These are phyloP conservation scores for Breviolum minutum DNA, from an alignment of 73 alveolate genomes.

Conservation along the genomic window DNA sequence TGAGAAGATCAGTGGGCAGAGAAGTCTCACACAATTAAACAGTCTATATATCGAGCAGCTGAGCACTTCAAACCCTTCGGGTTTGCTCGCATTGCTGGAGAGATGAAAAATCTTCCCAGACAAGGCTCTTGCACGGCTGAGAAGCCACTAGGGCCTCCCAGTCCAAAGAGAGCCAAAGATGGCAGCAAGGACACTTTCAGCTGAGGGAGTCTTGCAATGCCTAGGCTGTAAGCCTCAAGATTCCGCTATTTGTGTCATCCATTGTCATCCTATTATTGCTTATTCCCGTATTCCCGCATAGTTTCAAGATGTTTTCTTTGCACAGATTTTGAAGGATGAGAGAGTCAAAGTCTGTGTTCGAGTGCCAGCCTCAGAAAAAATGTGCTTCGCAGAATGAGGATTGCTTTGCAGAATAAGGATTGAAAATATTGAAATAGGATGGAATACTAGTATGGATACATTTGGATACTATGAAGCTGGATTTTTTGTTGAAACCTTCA, in stretches of 20 bases:
- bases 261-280: neutral
- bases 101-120: too few relatives aligned
- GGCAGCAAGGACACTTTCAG: neutral
- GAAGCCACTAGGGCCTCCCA: slow-evolving; percentile 10
- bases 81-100: too few relatives aligned
- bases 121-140: neutral
- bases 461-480: neutral
- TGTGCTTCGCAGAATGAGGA: neutral
- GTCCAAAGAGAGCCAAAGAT: slow-evolving; percentile 10
- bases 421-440: too few relatives aligned
- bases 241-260: neutral
- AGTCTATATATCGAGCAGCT: too few relatives aligned
- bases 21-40: too few relatives aligned
- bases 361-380: neutral
- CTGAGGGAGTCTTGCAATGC: neutral
- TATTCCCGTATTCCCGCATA: neutral
- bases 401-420: neutral
- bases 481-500: too few relatives aligned
- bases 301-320: neutral
- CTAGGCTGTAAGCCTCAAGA: too few relatives aligned
- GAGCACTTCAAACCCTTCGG: too few relatives aligned
- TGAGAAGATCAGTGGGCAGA: too few relatives aligned
- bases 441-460: neutral
- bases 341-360: slow-evolving; percentile 26
- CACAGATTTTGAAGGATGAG: neutral